These are phyloP conservation scores for Amphicarpaea edgeworthii DNA, from an alignment of 306 rosid genomes.

Conservation along the genomic window DNA sequence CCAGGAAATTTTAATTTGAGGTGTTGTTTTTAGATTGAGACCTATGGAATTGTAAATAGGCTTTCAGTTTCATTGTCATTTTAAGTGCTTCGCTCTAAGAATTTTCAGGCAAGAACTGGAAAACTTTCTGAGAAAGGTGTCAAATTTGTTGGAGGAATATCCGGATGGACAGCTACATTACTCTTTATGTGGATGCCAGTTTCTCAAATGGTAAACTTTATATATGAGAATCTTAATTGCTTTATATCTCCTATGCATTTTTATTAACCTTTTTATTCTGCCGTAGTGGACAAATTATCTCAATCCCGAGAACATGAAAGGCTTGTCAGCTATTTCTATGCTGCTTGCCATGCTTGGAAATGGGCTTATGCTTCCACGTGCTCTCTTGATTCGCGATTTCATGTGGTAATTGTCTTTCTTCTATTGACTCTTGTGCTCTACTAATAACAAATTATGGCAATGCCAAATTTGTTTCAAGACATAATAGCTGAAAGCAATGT, in stretches of 20 bases:
- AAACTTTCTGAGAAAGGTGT: conserved; percentile 78
- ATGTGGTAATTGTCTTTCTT: conserved; percentile 79
- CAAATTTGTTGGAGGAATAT: conserved; percentile 86
- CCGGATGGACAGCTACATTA: conserved; percentile 97
- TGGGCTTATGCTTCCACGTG: conserved; percentile 88
- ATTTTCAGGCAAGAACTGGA: conserved; percentile 79
- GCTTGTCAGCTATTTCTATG: conserved; percentile 91
- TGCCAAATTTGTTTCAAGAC: conserved; percentile 21
- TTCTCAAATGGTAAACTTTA: conserved; percentile 77
- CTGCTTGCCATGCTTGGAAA: conserved; percentile 95
- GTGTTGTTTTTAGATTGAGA: conserved; percentile 26
- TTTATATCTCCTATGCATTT: conserved; percentile 30
- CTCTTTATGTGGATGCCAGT: conserved; percentile 99
- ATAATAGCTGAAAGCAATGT: not conserved
- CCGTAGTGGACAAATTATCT: conserved; percentile 95
- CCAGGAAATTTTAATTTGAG: not conserved
- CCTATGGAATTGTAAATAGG: conserved; percentile 38
- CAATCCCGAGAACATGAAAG: conserved; percentile 94
- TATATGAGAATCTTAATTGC: conserved; percentile 25
- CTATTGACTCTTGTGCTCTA: conserved; percentile 21
- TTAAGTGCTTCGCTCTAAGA: conserved; percentile 43
- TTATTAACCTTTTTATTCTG: conserved; percentile 45
- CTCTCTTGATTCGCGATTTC: conserved; percentile 81
- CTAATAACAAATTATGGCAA: not conserved
- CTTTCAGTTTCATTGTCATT: conserved; percentile 37